phyloP scores from a whole-genome alignment of 2,329 filamentous ascomycete genomes.

The Fusarium piperis region DNA sequence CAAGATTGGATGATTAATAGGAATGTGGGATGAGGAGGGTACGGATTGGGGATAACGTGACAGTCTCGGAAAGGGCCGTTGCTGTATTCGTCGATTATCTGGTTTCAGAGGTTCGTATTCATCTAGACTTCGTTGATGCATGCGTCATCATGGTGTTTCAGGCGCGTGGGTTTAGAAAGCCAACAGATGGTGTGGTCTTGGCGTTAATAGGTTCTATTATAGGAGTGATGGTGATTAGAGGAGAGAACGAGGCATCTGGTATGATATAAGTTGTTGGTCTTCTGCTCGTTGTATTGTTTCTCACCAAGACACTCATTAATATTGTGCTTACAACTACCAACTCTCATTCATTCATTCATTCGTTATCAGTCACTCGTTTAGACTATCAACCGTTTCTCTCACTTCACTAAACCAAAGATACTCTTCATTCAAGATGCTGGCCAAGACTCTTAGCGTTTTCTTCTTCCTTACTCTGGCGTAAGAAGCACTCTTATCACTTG shows the following conservation, averaged over 20 bases:
- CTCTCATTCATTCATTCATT: constrained; percentile 3
- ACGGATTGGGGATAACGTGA: not conserved
- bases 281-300: not conserved
- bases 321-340: not conserved
- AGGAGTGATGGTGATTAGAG: not conserved
- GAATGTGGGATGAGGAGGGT: not conserved
- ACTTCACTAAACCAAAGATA: not conserved
- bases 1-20: not conserved
- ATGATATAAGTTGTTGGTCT: not conserved
- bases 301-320: not conserved
- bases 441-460: constrained; percentile 20
- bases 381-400: not conserved
- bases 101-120: not conserved
- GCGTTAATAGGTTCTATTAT: not conserved
- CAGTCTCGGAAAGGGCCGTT: not conserved
- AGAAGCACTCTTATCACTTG: not conserved
- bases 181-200: not conserved
- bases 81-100: not conserved
- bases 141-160: not conserved
- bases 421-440: constrained; percentile 19
- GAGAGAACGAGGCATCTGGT: not conserved
- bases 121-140: not conserved
- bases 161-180: not conserved
- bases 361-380: not conserved
- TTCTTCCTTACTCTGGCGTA: constrained; percentile 27